Conservation (phyloP, 805 yeast genomes). For the Candida maesae region DNA sequence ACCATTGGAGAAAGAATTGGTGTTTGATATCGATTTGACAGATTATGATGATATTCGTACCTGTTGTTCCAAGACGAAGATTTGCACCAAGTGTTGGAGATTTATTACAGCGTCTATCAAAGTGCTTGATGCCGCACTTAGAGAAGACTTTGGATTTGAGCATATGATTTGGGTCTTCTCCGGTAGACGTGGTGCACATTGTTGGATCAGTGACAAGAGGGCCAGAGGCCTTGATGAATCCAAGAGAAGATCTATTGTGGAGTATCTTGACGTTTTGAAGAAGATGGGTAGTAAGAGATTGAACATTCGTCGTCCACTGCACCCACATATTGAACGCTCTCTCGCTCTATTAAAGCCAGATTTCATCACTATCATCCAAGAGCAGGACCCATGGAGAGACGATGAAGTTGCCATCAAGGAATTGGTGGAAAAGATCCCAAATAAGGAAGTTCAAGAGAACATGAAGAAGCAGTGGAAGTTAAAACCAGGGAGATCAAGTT, state of each 20-base stretch:
- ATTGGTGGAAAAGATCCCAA: constrained; percentile 58
- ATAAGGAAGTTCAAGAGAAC: constrained; percentile 48
- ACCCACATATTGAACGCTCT: constrained; percentile 82
- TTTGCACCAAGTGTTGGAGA: constrained; percentile 90
- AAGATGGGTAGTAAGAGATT: constrained; percentile 48
- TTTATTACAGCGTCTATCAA: constrained; percentile 82
- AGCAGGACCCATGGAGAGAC: constrained; percentile 84
- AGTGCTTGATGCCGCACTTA: constrained; percentile 64
- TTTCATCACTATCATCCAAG: constrained; percentile 66
- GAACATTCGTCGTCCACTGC: constrained; percentile 71
- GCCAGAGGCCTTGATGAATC: constrained; percentile 74
- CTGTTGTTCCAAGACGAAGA: constrained; percentile 82
- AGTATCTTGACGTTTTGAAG: constrained; percentile 74
- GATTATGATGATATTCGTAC: constrained; percentile 94
- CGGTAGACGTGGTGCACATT: constrained; percentile 98
- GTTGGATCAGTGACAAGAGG: constrained; percentile 89
- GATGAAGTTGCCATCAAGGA: constrained; percentile 50
- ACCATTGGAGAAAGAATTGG: constrained; percentile 82
- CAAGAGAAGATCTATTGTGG: constrained; percentile 73
- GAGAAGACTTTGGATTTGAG: constrained; percentile 86
- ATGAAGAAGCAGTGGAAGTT: constrained; percentile 57
- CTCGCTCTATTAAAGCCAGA: constrained; percentile 59
- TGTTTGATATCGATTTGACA: constrained; percentile 95
- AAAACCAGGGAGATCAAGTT: constrained; percentile 48
- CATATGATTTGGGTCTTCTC: constrained; percentile 93